A percentile compares a stretch with the other conserved stretches of the same genome.
phyloP scores from a whole-genome alignment of 2,329 filamentous ascomycete genomes.

The Fusarium drepaniforme region DNA sequence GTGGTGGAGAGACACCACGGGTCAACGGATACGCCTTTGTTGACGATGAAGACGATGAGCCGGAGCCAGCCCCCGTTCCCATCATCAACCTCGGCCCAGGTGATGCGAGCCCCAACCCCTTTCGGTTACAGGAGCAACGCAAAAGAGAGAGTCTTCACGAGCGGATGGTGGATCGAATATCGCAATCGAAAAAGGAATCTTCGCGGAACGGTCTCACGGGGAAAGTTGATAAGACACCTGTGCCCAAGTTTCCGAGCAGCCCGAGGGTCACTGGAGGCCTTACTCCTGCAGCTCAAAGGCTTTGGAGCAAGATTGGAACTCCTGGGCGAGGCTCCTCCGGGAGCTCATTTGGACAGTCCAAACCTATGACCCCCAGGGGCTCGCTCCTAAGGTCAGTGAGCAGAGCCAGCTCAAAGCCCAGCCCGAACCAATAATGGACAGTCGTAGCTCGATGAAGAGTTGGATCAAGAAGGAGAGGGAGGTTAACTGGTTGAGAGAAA shows the following conservation, averaged over 20 bases:
- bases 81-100: conserved; percentile 69
- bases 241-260: conserved; percentile 78
- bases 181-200: conserved; percentile 76
- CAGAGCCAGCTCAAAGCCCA: conserved; percentile 40
- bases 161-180: conserved; percentile 86
- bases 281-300: conserved; percentile 80
- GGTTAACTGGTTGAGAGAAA: too few species aligned
- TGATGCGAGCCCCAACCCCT: conserved; percentile 81
- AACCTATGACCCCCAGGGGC: conserved; percentile 53
- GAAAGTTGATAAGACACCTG: conserved; percentile 69
- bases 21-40: conserved; percentile 97
- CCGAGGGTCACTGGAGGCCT: conserved; percentile 68
- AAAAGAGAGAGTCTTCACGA: conserved; percentile 86
- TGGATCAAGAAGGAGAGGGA: too few species aligned
- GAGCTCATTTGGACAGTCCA: conserved; percentile 51
- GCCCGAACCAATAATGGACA: conserved; percentile 10
- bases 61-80: conserved; percentile 46
- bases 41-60: conserved; percentile 76
- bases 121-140: conserved; percentile 80
- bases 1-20: conserved; percentile 82
- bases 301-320: conserved; percentile 72
- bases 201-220: conserved; percentile 70
- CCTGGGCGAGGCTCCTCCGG: conserved; percentile 51
- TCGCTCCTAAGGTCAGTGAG: conserved; percentile 53
- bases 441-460: too few species aligned